These are phyloP conservation scores for Russula griseocarnosa DNA, from an alignment of 768 basidiomycete species.

Conservation along the genomic window DNA sequence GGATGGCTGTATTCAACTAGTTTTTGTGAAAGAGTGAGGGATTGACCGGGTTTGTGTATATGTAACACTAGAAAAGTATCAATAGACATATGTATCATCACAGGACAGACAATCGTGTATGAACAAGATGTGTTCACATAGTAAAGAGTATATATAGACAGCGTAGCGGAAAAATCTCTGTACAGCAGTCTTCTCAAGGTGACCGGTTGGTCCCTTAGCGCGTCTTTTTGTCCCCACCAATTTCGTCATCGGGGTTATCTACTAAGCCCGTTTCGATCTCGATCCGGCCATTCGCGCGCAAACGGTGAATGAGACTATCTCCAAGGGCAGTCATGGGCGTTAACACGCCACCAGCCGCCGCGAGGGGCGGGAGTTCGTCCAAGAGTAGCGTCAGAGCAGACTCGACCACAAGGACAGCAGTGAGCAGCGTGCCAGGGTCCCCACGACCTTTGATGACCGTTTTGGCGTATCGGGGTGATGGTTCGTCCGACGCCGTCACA, in stretches of 20 bases:
- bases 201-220: neutral
- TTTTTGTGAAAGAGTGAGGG: slow-evolving; percentile 13
- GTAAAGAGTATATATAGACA: neutral
- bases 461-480: slow-evolving; percentile 47
- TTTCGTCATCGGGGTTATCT: slow-evolving; percentile 9
- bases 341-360: slow-evolving; percentile 67
- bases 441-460: slow-evolving; percentile 61
- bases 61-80: neutral
- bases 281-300: slow-evolving; percentile 56
- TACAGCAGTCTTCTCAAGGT: neutral
- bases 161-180: neutral
- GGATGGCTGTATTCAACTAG: slow-evolving; percentile 18
- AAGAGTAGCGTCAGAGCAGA: slow-evolving; percentile 68
- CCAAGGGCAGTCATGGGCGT: slow-evolving; percentile 85
- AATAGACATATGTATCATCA: neutral
- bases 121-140: neutral
- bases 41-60: neutral
- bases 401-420: slow-evolving; percentile 73
- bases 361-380: slow-evolving; percentile 53
- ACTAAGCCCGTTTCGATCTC: slow-evolving; percentile 53
- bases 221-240: slow-evolving; percentile 12
- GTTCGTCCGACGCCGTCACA: slow-evolving; percentile 54
- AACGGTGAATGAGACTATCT: slow-evolving; percentile 62
- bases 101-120: neutral
- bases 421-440: slow-evolving; percentile 70